Percentiles rank a stretch among this genome's conserved stretches.
These are phyloP conservation scores for Peterozyma toletana DNA, from an alignment of 805 yeast genomes.

Conservation along the genomic window DNA sequence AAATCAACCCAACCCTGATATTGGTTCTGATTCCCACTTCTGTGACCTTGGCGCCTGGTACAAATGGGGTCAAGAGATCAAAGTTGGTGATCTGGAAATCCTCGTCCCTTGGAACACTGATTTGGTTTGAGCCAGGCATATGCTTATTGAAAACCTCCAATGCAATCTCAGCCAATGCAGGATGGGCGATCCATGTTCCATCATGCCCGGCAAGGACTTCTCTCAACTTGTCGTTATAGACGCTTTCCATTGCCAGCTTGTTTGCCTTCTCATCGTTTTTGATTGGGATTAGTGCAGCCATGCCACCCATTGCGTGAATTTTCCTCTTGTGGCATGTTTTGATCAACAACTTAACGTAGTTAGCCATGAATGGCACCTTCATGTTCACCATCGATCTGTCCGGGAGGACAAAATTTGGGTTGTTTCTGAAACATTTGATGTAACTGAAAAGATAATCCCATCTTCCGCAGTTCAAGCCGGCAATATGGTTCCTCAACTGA, in stretches of 20 bases:
- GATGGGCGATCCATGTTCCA: slow-evolving; percentile 77
- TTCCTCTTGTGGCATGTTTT: slow-evolving; percentile 66
- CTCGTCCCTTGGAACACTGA: slow-evolving; percentile 31
- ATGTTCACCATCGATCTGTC: slow-evolving; percentile 66
- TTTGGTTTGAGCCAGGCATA: slow-evolving; percentile 73
- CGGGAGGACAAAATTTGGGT: slow-evolving; percentile 56
- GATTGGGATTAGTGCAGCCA: slow-evolving; percentile 76
- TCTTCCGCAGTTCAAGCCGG: slow-evolving; percentile 71
- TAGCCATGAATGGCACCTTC: slow-evolving; percentile 62
- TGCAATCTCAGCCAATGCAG: slow-evolving; percentile 60
- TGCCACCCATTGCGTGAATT: slow-evolving; percentile 73
- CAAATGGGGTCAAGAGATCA: slow-evolving; percentile 54
- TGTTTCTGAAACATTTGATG: slow-evolving; percentile 58
- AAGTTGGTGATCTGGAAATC: slow-evolving; percentile 46
- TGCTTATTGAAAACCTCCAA: slow-evolving; percentile 63
- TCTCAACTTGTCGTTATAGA: slow-evolving; percentile 58
- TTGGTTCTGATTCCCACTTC: slow-evolving; percentile 62
- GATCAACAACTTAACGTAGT: slow-evolving; percentile 58
- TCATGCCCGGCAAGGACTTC: slow-evolving; percentile 67
- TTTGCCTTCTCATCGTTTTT: slow-evolving; percentile 56
- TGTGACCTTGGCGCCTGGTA: slow-evolving; percentile 52
- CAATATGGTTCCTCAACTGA: slow-evolving; percentile 63
- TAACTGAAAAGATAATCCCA: slow-evolving; percentile 74
- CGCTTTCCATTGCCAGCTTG: slow-evolving; percentile 59
- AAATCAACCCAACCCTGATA: slow-evolving; percentile 56